A percentile compares a stretch with the other conserved stretches of the same genome.
phyloP scores from a whole-genome alignment of 768 basidiomycete genomes.

The Boletus eberwhitei region DNA sequence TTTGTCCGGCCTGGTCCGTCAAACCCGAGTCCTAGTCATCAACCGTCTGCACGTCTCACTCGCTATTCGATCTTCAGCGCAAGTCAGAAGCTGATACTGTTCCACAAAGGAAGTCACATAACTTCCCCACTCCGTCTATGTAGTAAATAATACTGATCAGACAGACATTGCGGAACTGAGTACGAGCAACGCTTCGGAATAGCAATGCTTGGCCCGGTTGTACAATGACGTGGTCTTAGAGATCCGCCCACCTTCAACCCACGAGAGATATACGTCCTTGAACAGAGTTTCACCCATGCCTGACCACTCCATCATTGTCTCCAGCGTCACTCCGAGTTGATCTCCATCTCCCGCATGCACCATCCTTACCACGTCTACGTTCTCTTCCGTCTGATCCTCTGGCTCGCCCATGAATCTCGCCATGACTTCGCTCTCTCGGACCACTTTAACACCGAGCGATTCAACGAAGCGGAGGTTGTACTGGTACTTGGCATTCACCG shows the following conservation, averaged over 20 bases:
- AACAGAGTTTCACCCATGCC: constrained; percentile 56
- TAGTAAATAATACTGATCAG: no score
- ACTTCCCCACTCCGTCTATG: no score
- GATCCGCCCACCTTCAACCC: constrained; percentile 64
- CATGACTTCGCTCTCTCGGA: no score
- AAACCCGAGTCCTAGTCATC: no score
- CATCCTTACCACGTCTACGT: constrained; percentile 45
- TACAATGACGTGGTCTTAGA: constrained; percentile 69
- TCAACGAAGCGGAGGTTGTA: constrained; percentile 96
- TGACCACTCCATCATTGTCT: constrained; percentile 68
- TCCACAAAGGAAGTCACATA: no score
- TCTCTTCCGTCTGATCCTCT: constrained; percentile 36
- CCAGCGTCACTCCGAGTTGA: constrained; percentile 63
- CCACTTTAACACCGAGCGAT: constrained; percentile 75
- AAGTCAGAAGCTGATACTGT: no score
- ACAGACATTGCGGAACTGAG: constrained; percentile 73
- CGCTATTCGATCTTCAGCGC: no score
- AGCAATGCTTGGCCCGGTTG: constrained; percentile 78
- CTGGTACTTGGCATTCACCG: constrained; percentile 65
- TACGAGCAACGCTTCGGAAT: constrained; percentile 77
- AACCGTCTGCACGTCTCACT: no score
- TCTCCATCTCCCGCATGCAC: no score
- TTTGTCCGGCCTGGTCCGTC: no score
- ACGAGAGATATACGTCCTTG: constrained; percentile 66
- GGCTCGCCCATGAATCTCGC: constrained; percentile 51